phyloP scores from a whole-genome alignment of 2,329 filamentous ascomycete genomes.

The Penicillium vulpinum region DNA sequence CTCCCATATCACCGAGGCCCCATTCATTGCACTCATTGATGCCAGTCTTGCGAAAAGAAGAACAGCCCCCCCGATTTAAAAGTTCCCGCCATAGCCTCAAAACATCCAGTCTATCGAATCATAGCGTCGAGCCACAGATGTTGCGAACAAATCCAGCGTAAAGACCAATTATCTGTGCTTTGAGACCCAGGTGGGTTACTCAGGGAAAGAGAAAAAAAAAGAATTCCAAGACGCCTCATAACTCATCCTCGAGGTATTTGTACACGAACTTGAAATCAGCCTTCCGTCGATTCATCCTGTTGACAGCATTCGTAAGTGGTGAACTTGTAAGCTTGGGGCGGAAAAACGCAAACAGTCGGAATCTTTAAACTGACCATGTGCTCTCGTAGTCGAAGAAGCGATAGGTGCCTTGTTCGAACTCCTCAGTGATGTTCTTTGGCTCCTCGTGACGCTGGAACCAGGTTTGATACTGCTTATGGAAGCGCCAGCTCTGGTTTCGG shows the following conservation, averaged over 20 bases:
- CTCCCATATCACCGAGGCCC: constrained; percentile 32
- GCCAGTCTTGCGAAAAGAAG: constrained; percentile 16
- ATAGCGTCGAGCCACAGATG: constrained; percentile 3
- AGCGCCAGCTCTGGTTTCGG: constrained; percentile 97
- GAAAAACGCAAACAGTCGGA: background rate
- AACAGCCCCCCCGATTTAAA: constrained; percentile 15
- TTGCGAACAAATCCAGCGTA: constrained; percentile 1
- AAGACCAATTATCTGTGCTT: constrained; percentile 4
- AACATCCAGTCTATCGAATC: constrained; percentile 10
- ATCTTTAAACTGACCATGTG: constrained; percentile 72
- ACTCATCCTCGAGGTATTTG: constrained; percentile 94
- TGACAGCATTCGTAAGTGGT: constrained; percentile 13
- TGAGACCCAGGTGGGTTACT: constrained; percentile 12
- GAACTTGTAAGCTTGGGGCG: constrained; percentile 10
- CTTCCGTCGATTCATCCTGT: constrained; percentile 97
- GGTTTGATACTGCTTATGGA: constrained; percentile 99
- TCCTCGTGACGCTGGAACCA: constrained; percentile 99
- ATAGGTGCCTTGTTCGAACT: constrained; percentile 98
- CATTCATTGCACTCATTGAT: constrained; percentile 35
- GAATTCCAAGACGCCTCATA: constrained; percentile 47
- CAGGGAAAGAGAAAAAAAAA: background rate
- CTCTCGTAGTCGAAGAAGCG: constrained; percentile 99
- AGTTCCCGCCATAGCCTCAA: constrained; percentile 9
- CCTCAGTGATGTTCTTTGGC: constrained; percentile 96
- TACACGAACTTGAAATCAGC: constrained; percentile 98